Base-by-base conservation (phyloP, 805 yeast genomes). In the Metschnikowia baotianmanensis region DNA sequence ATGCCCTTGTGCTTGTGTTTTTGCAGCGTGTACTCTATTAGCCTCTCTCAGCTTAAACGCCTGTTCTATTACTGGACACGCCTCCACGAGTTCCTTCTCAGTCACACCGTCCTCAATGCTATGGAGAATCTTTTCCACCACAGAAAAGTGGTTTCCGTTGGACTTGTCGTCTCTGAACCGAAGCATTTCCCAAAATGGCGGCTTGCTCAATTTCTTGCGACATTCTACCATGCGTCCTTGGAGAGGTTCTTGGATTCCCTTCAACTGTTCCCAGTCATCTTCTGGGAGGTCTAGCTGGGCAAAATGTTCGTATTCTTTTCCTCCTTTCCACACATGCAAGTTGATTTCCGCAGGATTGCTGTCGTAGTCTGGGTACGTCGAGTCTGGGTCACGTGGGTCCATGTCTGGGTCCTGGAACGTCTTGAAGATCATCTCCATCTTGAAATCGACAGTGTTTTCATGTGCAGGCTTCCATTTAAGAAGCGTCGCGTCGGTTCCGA, bases 391-490 rank as follows among this genome's bases (percentile, higher is more conserved):
- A 46, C 79, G 77, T 30, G 78, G 77, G 31, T 79, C 80, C 53
- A 83, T 65, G 40, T 81, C 86, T 5, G 76, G 76, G 57, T 85
- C 91, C 33, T 74, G 74, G 51, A 51, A 80, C 7, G 62, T 51
- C 13, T 80, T 78, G 53, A 86, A 86, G 25, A 74, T 73, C 43
- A 88, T 61, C 24, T 72, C 71, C 45, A 93, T 62, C 57, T 82
- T 82, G 63, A 87, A 93, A 63, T 93, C 99, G 31, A 95, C 78
- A 0, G 97, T 84, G 54, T 93, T 95, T 61, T 91, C 99, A 47
- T 86, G 86, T 10, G 95, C 87, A 2, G 99, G 98, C 57, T 93
- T 93, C 99, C 99, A 93, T 63, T 95, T 93, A 40, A 93, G 66
- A 36, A 93, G 69, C 6, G 88, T 78, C 0, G 79, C 74, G 61